Base-by-base conservation (phyloP, 164 flowering plant genomes). In the Dillenia suffruticosa region DNA sequence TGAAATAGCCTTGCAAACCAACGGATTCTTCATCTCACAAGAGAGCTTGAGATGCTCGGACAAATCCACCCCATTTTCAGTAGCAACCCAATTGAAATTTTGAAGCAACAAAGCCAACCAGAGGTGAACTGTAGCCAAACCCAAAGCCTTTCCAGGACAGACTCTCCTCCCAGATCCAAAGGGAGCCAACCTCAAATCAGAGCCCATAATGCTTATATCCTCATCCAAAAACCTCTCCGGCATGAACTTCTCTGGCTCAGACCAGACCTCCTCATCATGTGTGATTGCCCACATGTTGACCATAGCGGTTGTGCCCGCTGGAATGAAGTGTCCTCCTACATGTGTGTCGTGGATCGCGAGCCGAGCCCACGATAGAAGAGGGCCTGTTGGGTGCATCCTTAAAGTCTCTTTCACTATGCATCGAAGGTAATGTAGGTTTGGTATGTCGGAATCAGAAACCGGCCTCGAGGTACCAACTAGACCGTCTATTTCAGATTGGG, bases 251-350 rank as follows among this genome's bases (percentile, higher is more conserved):
- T 57, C 46, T 0, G 78, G 78, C 19, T 68, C 66, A 1, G 51
- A 44, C 78, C 78, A 71, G 47, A 67, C 40, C 2, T 14, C 58
- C 61, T 68, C 67, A n/a, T 75, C 70, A 19, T 68, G 78, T 12
- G 81, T 70, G 46, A 80, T 77, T 8, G 81, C 73, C 83, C 83
- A 80, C 83, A 77, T 77, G 70, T 77, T 80, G 67, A 77, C 83
- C 81, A 72, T 74, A 2, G 81, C 81, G 9, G 77, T 80, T 2
- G 83, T 80, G 11, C 81, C 83, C 2, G 77, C 77, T 0, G 81
- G 83, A 14, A 80, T 60, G 51, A 65, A 65, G 54, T 64, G 46
- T 8, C 58, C 51, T 5, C 78, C 79, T 2, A 80, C 46, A 40
- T 66, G 66, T 62, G 71, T 72, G 46, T 80, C 81, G 44, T 65